phyloP scores from a whole-genome alignment of 1,284 basidiomycete genomes.

The Porogramme epimiltina region DNA sequence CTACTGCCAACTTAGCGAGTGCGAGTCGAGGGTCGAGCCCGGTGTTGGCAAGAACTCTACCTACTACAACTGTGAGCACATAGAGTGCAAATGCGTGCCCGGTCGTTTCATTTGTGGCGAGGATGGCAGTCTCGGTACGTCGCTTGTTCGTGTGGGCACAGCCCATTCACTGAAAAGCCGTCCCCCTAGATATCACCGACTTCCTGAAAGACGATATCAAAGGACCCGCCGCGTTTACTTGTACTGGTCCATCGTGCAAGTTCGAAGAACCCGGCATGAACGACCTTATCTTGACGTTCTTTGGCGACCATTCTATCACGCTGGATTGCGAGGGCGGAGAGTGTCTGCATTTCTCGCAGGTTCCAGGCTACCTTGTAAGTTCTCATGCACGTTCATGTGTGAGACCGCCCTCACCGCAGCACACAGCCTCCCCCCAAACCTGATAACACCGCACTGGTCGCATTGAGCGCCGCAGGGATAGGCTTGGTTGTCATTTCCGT shows the following conservation, averaged over 20 bases:
- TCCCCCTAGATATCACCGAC: conserved; percentile 85
- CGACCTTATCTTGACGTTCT: conserved; percentile 88
- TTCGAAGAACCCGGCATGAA: conserved; percentile 99
- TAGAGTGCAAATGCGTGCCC: conserved; percentile 91
- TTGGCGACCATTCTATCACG: conserved; percentile 90
- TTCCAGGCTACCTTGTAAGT: conserved; percentile 84
- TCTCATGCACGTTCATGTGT: conserved; percentile 24
- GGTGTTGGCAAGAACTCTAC: conserved; percentile 77
- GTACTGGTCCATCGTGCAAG: conserved; percentile 75
- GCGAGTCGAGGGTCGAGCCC: conserved; percentile 49
- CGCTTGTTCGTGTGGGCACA: too few species aligned
- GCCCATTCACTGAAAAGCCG: too few species aligned
- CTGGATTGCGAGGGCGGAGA: conserved; percentile 89
- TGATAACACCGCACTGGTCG: conserved; percentile 81
- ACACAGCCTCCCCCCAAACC: conserved; percentile 74
- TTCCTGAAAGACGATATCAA: conserved; percentile 90
- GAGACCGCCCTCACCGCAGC: background rate
- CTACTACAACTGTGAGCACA: conserved; percentile 77
- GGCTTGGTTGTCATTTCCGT: conserved; percentile 66
- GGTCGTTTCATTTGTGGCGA: conserved; percentile 95
- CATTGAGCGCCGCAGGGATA: conserved; percentile 80
- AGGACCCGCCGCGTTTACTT: conserved; percentile 89
- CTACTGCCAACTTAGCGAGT: conserved; percentile 85
- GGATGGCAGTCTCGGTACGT: conserved; percentile 89
- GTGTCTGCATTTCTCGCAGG: conserved; percentile 91